Percentiles rank a stretch among this genome's conserved stretches.
Conservation (phyloP, 2,329 filamentous ascomycete genomes). For the Ramularia collo-cygni region DNA sequence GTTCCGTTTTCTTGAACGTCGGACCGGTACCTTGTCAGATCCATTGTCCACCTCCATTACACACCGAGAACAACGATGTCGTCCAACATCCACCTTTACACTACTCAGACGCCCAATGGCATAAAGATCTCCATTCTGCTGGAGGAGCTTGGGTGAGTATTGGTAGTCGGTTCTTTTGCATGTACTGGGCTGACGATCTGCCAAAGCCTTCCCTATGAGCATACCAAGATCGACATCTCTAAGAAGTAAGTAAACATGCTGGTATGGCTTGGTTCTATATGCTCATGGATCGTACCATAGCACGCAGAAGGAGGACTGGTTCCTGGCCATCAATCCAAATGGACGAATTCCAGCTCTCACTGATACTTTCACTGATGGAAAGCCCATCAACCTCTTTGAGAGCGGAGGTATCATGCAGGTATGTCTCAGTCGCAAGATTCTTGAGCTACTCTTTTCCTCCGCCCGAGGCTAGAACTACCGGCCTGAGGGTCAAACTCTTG, state of each 20-base stretch:
- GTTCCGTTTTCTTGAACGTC: too few relatives aligned
- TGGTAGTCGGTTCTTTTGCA: background rate
- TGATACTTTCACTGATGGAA: conserved; percentile 67
- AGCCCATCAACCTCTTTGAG: conserved; percentile 72
- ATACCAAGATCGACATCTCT: conserved; percentile 61
- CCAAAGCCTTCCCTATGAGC: conserved; percentile 62
- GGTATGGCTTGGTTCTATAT: background rate
- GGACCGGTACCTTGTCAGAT: too few relatives aligned
- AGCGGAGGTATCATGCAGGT: conserved; percentile 74
- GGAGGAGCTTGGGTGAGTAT: conserved; percentile 62
- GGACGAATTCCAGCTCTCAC: conserved; percentile 84
- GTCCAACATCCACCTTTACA: conserved; percentile 69
- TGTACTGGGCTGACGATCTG: background rate
- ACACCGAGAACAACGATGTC: too few relatives aligned
- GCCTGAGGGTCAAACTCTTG: too few relatives aligned
- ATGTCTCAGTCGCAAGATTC: conserved; percentile 50
- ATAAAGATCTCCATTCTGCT: conserved; percentile 75
- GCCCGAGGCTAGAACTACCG: too few relatives aligned
- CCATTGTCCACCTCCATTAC: background rate
- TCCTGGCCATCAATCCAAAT: conserved; percentile 86
- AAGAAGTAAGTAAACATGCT: conserved; percentile 45
- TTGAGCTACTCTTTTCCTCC: too few relatives aligned
- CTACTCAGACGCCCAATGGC: conserved; percentile 76
- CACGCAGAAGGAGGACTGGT: conserved; percentile 80
- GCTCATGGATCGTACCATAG: background rate